A percentile compares a stretch with the other conserved stretches of the same genome.
These are phyloP conservation scores for Cicer pinnatifidum DNA, from an alignment of 306 rosid genomes.

Conservation along the genomic window DNA sequence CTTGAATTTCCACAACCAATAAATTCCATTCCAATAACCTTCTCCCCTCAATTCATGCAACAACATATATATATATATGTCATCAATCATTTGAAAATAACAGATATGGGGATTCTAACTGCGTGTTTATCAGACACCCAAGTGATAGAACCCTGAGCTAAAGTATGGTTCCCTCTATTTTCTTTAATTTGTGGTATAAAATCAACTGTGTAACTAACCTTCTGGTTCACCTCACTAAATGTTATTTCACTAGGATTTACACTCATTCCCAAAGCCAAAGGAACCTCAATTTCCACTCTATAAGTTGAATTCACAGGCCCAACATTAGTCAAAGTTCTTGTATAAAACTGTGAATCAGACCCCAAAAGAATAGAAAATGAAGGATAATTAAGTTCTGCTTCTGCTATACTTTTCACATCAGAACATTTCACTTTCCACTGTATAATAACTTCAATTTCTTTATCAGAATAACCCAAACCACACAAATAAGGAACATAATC, in stretches of 20 bases:
- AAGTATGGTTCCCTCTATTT: conserved; percentile 37
- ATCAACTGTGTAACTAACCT: conserved; percentile 43
- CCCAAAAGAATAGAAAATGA: conserved; percentile 51
- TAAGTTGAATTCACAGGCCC: conserved; percentile 53
- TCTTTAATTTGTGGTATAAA: conserved; percentile 47
- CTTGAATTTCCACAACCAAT: background rate
- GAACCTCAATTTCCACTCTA: conserved; percentile 40
- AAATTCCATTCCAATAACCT: background rate
- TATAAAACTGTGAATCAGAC: conserved; percentile 47
- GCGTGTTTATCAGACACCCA: conserved; percentile 53
- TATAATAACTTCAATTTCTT: conserved; percentile 39
- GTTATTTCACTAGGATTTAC: conserved; percentile 46
- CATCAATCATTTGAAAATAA: conserved; percentile 45
- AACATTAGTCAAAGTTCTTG: conserved; percentile 61
- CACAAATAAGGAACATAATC: conserved; percentile 67
- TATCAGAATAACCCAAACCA: conserved; percentile 55
- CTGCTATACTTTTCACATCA: conserved; percentile 35
- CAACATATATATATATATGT: background rate
- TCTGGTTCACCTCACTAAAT: conserved; percentile 54
- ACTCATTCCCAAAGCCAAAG: conserved; percentile 46
- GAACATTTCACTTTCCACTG: conserved; percentile 50
- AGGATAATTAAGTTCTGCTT: conserved; percentile 65
- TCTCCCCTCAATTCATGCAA: background rate
- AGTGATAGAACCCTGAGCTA: conserved; percentile 53
- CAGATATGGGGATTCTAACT: conserved; percentile 55